Evolutionary conservation across 768 basidiomycete species (phyloP), one percentile per base, ranked within the genome.

Genomic region (Leccinum variicolor): DNA sequence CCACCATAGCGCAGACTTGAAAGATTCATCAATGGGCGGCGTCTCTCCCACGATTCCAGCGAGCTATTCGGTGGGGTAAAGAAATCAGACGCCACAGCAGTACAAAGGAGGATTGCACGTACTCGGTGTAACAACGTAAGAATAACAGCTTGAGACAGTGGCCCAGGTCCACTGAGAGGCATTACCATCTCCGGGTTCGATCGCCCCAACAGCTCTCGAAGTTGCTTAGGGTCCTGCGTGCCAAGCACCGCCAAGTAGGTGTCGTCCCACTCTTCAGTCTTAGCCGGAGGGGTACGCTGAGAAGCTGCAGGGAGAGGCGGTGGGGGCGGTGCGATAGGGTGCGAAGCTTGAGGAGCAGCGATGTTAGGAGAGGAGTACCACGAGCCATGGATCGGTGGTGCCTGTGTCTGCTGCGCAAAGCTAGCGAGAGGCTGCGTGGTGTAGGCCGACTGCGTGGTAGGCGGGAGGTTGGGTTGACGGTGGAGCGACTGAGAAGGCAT

Each of bases 1-100:
- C 91, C 91, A 94, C 90, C 92, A 92, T 56, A 93, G 74, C 7
- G 87, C 83, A 14, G 81, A 83, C 74, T 92, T 92, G 81, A 92
- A 92, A 6, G 81, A 73, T 64, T 93, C 92, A 59, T 94, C 91
- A 50, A 81, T 79, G 10, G 91, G 89, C 6, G 88, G 81, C 3
- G 82, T 85, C 68, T 92, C 90, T 43, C 86, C 85, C 47, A 92
- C 81, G 57, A 87, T 81, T 28, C 83, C 80, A 57, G 90, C 84
- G 31, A 93, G 80, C 90, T 92, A 69, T 43, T 11, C 19, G 19
- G 41, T 11, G 2, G 52, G n/a, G 54, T 45, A 21, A 9, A 6
- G 1, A 15, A 51, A 7, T 64, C 55, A 56, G 47, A 62, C 7
- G 11, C 6, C 14, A 36, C 19, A 17, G 14, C 21, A 23, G 36